phyloP scores from a whole-genome alignment of 129 eudicot species.

The Tagetes patula region DNA sequence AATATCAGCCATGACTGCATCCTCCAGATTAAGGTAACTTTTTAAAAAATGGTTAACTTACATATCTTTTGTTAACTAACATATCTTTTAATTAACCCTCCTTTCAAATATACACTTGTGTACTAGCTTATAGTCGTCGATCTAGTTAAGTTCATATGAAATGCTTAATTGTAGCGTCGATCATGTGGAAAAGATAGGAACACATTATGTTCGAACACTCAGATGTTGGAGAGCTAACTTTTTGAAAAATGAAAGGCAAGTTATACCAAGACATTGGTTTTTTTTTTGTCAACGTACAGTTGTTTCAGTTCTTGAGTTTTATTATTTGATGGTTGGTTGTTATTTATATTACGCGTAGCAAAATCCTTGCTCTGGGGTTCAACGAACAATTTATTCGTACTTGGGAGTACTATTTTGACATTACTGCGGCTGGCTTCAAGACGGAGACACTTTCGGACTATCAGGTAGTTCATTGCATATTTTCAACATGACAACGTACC shows the following conservation, averaged over 20 bases:
- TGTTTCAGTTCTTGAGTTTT: neutral
- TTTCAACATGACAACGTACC: neutral
- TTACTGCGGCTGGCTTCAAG: constrained; percentile 72
- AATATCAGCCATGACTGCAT: constrained; percentile 70
- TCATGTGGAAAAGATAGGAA: constrained; percentile 68
- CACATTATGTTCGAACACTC: constrained; percentile 65
- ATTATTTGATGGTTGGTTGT: neutral
- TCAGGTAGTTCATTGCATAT: constrained; percentile 41
- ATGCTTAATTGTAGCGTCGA: constrained; percentile 52
- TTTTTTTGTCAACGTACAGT: neutral
- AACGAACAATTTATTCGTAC: constrained; percentile 71
- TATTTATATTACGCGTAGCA: constrained; percentile 24
- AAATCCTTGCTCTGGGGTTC: constrained; percentile 67
- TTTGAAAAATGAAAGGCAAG: constrained; percentile 51
- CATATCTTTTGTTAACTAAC: no score
- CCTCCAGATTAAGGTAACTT: constrained; percentile 65
- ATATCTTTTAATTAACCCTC: neutral
- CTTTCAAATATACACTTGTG: neutral
- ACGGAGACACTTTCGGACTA: constrained; percentile 50
- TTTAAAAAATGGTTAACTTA: no score
- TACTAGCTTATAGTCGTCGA: neutral
- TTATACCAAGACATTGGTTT: neutral
- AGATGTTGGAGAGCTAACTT: constrained; percentile 69
- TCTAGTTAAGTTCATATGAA: neutral
- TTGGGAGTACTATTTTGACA: constrained; percentile 78